Percentiles rank a stretch among this genome's conserved stretches.
These are phyloP conservation scores for Oryza glumipatula DNA, from an alignment of 176 grass and related monocot species.

Conservation along the genomic window DNA sequence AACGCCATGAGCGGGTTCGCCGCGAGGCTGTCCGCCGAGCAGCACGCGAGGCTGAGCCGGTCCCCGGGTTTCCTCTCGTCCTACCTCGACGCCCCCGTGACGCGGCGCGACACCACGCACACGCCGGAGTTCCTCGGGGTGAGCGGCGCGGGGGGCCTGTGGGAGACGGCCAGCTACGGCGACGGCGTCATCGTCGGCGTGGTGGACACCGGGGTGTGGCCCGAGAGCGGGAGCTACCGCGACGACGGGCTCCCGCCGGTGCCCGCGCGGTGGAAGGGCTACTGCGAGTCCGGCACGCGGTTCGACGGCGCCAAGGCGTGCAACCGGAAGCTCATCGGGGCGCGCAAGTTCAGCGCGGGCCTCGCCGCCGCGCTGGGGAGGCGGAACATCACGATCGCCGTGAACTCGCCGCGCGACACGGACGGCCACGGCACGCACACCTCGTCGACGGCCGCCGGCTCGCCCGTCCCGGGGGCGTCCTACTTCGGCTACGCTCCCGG, in stretches of 20 bases:
- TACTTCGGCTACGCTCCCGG: conserved; percentile 43
- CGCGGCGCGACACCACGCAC: conserved; percentile 27
- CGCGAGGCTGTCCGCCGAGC: neutral
- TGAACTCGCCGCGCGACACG: conserved; percentile 41
- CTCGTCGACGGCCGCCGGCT: conserved; percentile 47
- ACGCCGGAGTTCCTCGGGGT: conserved; percentile 39
- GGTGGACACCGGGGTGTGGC: conserved; percentile 39
- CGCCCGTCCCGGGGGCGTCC: conserved; percentile 19
- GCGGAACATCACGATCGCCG: conserved; percentile 4
- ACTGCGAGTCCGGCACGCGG: conserved; percentile 31
- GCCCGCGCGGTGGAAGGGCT: conserved; percentile 33
- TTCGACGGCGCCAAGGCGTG: conserved; percentile 43
- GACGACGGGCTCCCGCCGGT: conserved; percentile 24
- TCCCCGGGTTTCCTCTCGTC: conserved; percentile 8
- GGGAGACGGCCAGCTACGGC: conserved; percentile 10
- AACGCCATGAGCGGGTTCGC: neutral
- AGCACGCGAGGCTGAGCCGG: conserved; percentile 3
- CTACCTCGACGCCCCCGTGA: neutral
- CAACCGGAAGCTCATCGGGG: conserved; percentile 66
- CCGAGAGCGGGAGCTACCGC: conserved; percentile 31
- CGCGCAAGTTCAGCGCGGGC: conserved; percentile 47
- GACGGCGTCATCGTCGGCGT: conserved; percentile 37
- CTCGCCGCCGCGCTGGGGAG: neutral
- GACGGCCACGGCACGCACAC: conserved; percentile 58
- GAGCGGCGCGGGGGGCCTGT: neutral